These are phyloP conservation scores for Gracilaria caudata DNA, from an alignment of 23 red algal species.

Conservation along the genomic window DNA sequence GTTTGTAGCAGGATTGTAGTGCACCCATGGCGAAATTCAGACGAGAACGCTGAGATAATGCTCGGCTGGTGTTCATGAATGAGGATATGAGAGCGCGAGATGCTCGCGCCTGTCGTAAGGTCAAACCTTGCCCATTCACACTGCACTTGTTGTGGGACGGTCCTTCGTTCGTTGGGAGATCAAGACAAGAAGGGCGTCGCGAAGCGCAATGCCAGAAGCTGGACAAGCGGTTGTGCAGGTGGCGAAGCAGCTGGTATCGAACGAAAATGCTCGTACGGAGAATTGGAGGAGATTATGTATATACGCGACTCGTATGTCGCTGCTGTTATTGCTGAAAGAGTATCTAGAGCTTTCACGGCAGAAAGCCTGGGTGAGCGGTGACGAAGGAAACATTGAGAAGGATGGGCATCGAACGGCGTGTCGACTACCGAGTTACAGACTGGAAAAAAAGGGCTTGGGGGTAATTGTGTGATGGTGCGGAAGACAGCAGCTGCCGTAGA, in stretches of 20 bases:
- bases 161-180: too few species aligned
- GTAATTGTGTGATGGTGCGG: neutral
- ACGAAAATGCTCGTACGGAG: neutral
- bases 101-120: too few species aligned
- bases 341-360: slow-evolving; percentile 51
- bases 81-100: neutral
- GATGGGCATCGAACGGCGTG: neutral
- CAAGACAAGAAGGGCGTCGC: too few species aligned
- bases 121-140: neutral
- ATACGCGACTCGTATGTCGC: slow-evolving; percentile 22
- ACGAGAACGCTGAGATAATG: too few species aligned
- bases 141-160: too few species aligned
- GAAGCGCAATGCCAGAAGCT: slow-evolving; percentile 60
- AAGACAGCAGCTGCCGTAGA: neutral
- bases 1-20: neutral
- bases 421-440: slow-evolving; percentile 21
- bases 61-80: too few species aligned
- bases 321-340: slow-evolving; percentile 54
- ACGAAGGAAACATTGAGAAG: slow-evolving; percentile 8
- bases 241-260: slow-evolving; percentile 27
- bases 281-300: slow-evolving; percentile 14
- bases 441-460: neutral
- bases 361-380: neutral
- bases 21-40: slow-evolving; percentile 14
- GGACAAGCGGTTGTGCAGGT: slow-evolving; percentile 54